Conservation (phyloP, 495 filamentous ascomycete species). For the Neurospora sublineolata region DNA sequence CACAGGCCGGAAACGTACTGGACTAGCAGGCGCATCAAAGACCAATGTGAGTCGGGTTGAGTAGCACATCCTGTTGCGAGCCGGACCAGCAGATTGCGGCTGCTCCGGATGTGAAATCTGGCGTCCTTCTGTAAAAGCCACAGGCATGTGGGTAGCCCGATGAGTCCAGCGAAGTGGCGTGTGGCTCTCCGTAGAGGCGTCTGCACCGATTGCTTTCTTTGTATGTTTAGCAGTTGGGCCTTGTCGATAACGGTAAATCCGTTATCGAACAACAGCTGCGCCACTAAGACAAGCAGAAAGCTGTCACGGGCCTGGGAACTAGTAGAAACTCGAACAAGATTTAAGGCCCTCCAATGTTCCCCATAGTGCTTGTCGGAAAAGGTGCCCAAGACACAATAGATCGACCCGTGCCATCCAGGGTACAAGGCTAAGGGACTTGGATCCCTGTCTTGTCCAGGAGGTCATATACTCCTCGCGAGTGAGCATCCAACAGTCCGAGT, state of each 20-base stretch:
- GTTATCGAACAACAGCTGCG: not conserved
- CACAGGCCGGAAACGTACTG: not conserved
- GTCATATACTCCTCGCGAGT: not conserved
- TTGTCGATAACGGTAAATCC: not conserved
- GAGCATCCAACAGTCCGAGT: not conserved
- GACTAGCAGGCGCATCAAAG: not conserved
- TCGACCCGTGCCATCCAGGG: not conserved
- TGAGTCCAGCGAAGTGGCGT: rapidly evolving
- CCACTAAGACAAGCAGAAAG: not conserved
- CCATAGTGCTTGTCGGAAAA: not conserved
- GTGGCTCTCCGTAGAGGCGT: not conserved
- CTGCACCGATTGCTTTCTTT: not conserved
- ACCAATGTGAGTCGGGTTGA: not conserved
- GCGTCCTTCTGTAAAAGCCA: not conserved
- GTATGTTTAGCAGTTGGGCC: not conserved
- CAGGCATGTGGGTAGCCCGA: not conserved
- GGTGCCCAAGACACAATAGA: not conserved
- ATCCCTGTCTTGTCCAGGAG: not conserved
- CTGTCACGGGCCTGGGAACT: not conserved
- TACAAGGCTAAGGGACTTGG: not conserved
- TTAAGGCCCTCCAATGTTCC: no score
- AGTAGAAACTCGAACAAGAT: no score
- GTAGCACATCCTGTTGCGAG: not conserved
- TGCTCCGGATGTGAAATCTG: not conserved
- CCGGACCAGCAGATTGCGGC: not conserved